Conservation (phyloP, 257 asterid species). For the Striga asiatica region DNA sequence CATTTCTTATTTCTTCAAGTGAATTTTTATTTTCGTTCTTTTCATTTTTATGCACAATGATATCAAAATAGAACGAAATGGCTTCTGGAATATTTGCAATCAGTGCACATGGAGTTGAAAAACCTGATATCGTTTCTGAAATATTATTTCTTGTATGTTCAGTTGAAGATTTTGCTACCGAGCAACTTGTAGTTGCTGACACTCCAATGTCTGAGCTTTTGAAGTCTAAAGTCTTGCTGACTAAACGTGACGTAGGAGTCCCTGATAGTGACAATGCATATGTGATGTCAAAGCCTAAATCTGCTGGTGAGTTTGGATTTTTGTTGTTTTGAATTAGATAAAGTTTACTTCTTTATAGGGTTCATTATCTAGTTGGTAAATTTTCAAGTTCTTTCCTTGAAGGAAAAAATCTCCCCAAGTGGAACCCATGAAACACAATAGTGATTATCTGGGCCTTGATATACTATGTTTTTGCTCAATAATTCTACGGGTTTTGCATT, state of each 20-base stretch:
- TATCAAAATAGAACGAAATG: too few species aligned
- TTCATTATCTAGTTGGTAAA: background rate
- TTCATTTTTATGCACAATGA: too few species aligned
- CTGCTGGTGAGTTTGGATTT: conserved; percentile 32
- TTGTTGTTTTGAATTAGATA: background rate
- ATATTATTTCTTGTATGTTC: conserved; percentile 8
- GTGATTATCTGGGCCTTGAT: background rate
- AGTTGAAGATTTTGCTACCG: conserved; percentile 25
- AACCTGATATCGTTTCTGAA: background rate
- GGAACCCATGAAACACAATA: too few species aligned
- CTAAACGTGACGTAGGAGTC: conserved; percentile 22
- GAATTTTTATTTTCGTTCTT: too few species aligned
- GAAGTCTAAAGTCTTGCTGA: conserved; percentile 20
- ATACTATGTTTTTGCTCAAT: background rate
- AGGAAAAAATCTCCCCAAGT: too few species aligned
- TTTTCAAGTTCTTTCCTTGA: background rate
- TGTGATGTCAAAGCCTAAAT: conserved; percentile 16
- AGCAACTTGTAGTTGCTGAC: conserved; percentile 44
- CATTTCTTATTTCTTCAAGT: too few species aligned
- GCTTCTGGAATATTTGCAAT: background rate
- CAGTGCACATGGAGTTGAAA: background rate
- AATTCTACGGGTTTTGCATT: background rate
- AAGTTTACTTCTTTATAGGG: background rate
- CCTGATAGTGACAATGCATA: conserved; percentile 11
- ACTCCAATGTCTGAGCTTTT: conserved; percentile 50